Evolutionary conservation across 805 yeast species (phyloP).

Genomic region (Ogataea pilisensis): DNA sequence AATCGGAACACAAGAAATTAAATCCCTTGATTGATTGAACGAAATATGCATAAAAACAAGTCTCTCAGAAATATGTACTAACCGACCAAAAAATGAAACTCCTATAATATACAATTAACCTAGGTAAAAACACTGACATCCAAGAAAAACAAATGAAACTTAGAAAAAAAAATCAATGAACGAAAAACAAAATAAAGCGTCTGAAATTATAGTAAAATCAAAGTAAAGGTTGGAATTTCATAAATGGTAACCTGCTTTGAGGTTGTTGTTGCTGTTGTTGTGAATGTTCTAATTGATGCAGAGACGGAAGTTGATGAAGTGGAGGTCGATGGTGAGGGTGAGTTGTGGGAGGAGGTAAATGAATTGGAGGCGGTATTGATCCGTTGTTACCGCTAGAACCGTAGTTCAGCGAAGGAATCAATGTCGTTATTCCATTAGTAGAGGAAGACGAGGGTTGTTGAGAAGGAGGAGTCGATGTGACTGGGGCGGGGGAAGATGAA

Average conservation of each 20-base stretch:
- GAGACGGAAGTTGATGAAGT: neutral
- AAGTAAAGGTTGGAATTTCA: conserved; percentile 29
- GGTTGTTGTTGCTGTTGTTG: conserved; percentile 5
- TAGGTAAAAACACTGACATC: no score
- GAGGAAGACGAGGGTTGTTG: neutral
- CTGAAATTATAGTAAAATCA: no score
- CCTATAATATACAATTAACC: no score
- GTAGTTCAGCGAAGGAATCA: conserved; percentile 3
- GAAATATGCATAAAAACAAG: no score
- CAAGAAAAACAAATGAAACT: neutral
- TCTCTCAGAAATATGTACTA: no score
- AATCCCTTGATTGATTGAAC: no score
- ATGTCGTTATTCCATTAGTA: conserved; percentile 1
- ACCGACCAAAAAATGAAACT: no score
- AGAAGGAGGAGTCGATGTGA: conserved; percentile 8
- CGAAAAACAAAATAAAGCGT: neutral
- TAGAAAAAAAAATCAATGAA: neutral
- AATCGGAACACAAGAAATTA: no score
- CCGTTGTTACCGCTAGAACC: neutral
- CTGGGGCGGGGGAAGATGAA: neutral
- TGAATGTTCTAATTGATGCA: conserved; percentile 8
- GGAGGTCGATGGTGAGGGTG: conserved; percentile 1
- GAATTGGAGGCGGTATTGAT: conserved; percentile 2
- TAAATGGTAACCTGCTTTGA: conserved; percentile 16
- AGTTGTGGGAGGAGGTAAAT: neutral